Base-by-base conservation (phyloP, 257 asterid species). In the Nicotiana obtusifolia region DNA sequence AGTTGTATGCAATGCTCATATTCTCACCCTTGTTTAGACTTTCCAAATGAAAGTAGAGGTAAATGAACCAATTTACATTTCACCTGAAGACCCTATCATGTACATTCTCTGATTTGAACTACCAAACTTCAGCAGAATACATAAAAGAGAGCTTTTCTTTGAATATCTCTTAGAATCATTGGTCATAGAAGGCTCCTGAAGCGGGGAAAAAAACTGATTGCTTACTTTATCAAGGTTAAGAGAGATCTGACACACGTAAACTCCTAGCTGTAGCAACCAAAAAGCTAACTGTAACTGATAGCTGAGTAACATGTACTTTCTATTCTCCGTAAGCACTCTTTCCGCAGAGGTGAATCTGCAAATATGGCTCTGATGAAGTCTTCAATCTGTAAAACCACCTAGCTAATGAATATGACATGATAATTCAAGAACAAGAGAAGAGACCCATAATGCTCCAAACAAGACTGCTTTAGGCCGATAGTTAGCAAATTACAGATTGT, bases 331-430 rank as follows among this genome's bases (percentile, higher is more conserved):
- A 96, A 84, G 91, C 97, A 94, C 84, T 94, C 97, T 89, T 86
- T 94, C 85, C 99, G 88, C 89, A 96, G 80, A 61, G 97, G 94
- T 56, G 99, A 93, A 86, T 94, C 95, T 33, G 98, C 84, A 85
- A 93, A 94, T 89, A 96, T 94, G 84, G 99, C 97, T 88, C 89
- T 84, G 78, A 96, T 89, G 85, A 96, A 96, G 85, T 93, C 93
- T 88, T 91, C 90, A 78, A 96, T 92, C 98, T 96, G 93, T 80
- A 86, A 85, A 81, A 41, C 69, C 31, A 79, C 30, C 49, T 14
- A 82, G 62, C 80, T 19, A 19, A 82, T 61, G 41, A 52, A 77
- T 78, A 53, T 30, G 62, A n/a, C 37, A 52, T 64, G 28, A 49
- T 20, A 73, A 76, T 24, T n/a, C 59, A 8, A 44, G 62, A 5